Base-by-base conservation (phyloP, 225 moss, liverwort and hornwort genomes). In the Polytrichum formosum region DNA sequence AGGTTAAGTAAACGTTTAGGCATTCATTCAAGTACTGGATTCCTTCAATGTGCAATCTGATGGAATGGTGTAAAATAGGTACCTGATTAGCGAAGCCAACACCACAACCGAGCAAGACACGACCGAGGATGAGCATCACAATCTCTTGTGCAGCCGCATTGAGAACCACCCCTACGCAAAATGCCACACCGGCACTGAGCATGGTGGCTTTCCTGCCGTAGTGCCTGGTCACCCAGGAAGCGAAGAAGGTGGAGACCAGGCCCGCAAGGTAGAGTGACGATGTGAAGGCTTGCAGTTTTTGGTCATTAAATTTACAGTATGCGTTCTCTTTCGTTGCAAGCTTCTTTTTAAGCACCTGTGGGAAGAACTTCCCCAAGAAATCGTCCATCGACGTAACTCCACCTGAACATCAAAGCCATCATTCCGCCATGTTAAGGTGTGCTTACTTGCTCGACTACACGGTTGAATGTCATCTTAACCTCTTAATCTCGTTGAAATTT, bases 241-340 rank as follows among this genome's bases (percentile, higher is more conserved):
- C 85, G 56, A 85, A 80, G 70, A 80, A 85, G 17, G 88, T 85
- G 22, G 88, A 85, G 26, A 88, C 75, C 5, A 88, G 74, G 55
- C 82, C 88, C 7, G 88, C 0, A 65, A 88, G 68, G 70, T 88
- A 88, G n/a, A 88, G 80, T 54, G 88, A 88, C 17, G 85, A 88
- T 27, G 88, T 88, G 73, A 88, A 88, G 4, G 85, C 78, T 55
- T 83, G 83, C 54, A 87, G 61, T 55, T 80, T 82, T 66, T 85
- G 88, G 65, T 85, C 70, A 27, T 88, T 74, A 1, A 82, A 88
- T 64, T 88, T 66, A 64, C 88, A 88, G 60, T 64, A 88, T 0
- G 77, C 1, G 28, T 53, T 69, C 54, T 54, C 26, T 0, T 53
- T 17, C 6, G 7, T 56, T 0, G 6, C 63, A 0, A 0, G 4